These are phyloP conservation scores for Dioscorea alata DNA, from an alignment of 106 monocot species.

Conservation along the genomic window DNA sequence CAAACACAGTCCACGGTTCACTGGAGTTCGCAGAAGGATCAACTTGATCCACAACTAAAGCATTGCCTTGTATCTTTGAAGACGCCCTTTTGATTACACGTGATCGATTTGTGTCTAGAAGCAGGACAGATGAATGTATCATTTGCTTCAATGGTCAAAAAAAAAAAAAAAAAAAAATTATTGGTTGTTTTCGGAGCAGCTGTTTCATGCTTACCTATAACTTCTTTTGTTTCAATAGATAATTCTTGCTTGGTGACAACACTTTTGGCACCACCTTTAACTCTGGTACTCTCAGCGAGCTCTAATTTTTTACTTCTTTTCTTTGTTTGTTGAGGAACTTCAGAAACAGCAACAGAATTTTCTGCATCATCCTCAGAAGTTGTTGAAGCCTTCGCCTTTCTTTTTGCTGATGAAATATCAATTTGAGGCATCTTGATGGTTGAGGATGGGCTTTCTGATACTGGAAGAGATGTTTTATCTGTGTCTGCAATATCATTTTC, in stretches of 20 bases:
- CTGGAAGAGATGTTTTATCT: neutral
- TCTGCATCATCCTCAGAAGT: conserved; percentile 18
- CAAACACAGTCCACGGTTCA: conserved; percentile 86
- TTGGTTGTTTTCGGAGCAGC: neutral
- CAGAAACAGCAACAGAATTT: conserved; percentile 13
- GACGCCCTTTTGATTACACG: conserved; percentile 1
- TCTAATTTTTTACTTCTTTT: conserved; percentile 35
- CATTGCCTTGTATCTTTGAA: conserved; percentile 4
- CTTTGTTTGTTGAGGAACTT: conserved; percentile 25
- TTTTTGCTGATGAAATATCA: conserved; percentile 27
- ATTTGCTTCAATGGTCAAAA: neutral
- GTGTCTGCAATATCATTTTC: neutral
- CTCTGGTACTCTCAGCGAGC: neutral
- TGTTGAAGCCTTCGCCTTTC: conserved; percentile 16
- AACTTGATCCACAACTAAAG: conserved; percentile 8
- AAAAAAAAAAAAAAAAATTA: neutral
- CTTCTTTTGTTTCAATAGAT: conserved; percentile 12
- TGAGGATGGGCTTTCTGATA: conserved; percentile 10
- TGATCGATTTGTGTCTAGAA: conserved; percentile 20
- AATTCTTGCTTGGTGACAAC: conserved; percentile 14
- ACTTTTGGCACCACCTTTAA: conserved; percentile 24
- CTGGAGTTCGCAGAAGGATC: conserved; percentile 1
- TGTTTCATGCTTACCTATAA: conserved; percentile 16
- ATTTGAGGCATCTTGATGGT: neutral
- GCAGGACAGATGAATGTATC: neutral